Evolutionary conservation across 108 stramenopile genomes (phyloP).

Genomic region (Asterionellopsis glacialis): DNA sequence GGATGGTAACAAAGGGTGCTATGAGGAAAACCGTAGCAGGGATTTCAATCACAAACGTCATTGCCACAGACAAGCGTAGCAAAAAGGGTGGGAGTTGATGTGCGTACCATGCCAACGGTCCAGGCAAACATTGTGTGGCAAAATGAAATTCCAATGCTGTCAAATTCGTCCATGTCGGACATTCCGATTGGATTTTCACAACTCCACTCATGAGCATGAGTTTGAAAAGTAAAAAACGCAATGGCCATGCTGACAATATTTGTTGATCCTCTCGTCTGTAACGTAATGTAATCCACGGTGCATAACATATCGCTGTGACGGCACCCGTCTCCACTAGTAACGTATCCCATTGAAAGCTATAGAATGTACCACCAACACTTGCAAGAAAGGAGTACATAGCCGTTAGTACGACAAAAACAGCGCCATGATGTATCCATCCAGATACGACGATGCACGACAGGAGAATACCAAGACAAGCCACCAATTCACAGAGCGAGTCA

Average conservation of each 20-base stretch:
- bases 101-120: conserved; percentile 50
- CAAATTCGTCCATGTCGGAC: conserved; percentile 68
- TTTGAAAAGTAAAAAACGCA: conserved; percentile 58
- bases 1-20: conserved; percentile 23
- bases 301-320: conserved; percentile 37
- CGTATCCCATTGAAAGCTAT: conserved; percentile 82
- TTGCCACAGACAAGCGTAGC: conserved; percentile 45
- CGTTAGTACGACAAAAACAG: conserved; percentile 20
- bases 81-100: conserved; percentile 53
- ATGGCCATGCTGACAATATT: conserved; percentile 27
- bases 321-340: conserved; percentile 60
- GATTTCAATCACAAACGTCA: conserved; percentile 63
- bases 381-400: conserved; percentile 32
- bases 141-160: conserved; percentile 78
- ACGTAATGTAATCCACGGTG: conserved; percentile 23
- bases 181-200: conserved; percentile 66
- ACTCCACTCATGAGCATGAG: conserved; percentile 76
- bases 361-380: conserved; percentile 38
- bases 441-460: conserved; percentile 21
- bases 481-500: conserved; percentile 26
- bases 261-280: not conserved
- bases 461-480: conserved; percentile 27
- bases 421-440: conserved; percentile 32
- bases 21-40: conserved; percentile 50
- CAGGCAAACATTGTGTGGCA: conserved; percentile 65